Percentiles rank a stretch among this genome's conserved stretches.
These are phyloP conservation scores for Ampelomyces quisqualis DNA, from an alignment of 2,329 filamentous ascomycete species.

Conservation along the genomic window DNA sequence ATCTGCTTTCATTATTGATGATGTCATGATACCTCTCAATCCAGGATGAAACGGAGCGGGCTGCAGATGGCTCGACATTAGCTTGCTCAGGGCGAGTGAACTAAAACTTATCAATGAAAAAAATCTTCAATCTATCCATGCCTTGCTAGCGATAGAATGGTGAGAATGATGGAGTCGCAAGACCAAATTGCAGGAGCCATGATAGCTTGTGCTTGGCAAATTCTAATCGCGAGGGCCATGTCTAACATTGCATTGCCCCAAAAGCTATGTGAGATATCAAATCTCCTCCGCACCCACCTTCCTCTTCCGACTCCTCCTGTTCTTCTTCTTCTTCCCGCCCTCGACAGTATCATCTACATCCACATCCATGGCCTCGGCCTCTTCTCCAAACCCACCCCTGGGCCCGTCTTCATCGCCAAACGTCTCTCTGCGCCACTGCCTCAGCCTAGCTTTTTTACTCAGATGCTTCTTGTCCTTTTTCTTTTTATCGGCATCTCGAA, in stretches of 20 bases:
- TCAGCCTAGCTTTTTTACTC: constrained; percentile 86
- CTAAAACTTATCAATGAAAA: constrained; percentile 11
- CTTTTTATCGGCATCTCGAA: constrained; percentile 88
- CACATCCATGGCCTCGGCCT: neutral
- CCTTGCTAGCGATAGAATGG: too few species aligned
- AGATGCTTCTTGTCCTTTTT: constrained; percentile 81
- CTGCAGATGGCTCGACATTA: constrained; percentile 5
- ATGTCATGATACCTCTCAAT: constrained; percentile 21
- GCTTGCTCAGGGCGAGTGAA: constrained; percentile 1
- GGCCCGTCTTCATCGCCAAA: constrained; percentile 62
- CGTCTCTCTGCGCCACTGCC: constrained; percentile 77
- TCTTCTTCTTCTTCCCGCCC: constrained; percentile 30
- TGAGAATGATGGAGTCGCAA: too few species aligned
- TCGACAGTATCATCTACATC: constrained; percentile 16
- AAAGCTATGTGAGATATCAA: neutral
- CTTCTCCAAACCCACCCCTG: constrained; percentile 44
- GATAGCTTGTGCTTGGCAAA: too few species aligned
- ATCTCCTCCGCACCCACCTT: constrained; percentile 14
- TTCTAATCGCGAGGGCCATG: neutral
- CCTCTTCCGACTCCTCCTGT: constrained; percentile 29
- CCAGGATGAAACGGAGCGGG: constrained; percentile 7
- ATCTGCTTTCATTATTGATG: constrained; percentile 7
- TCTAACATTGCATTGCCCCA: neutral
- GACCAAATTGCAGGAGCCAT: too few species aligned
- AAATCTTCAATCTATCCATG: neutral